Evolutionary conservation across 371 early-diverging fungal species (phyloP).

Genomic region (Choanephora cucurbitarum): DNA sequence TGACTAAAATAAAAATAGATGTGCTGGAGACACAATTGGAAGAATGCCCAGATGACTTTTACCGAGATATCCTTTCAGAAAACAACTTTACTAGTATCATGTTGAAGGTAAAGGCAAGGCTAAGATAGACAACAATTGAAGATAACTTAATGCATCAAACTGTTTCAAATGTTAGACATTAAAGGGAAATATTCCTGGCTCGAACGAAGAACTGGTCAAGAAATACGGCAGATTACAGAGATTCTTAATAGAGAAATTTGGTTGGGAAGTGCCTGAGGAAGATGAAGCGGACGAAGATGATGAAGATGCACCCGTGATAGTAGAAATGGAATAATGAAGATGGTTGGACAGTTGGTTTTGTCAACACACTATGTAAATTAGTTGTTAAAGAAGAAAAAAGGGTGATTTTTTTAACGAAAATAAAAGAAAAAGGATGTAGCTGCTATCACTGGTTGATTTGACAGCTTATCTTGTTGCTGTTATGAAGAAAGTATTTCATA

Average conservation of each 20-base stretch:
- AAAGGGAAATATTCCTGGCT: constrained; percentile 35
- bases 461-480: no score
- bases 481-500: no score
- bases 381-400: no score
- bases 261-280: constrained; percentile 49
- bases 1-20: constrained; percentile 30
- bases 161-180: constrained; percentile 23
- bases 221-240: constrained; percentile 37
- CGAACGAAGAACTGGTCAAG: constrained; percentile 23
- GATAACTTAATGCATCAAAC: not conserved
- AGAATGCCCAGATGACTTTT: constrained; percentile 85
- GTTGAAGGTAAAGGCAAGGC: constrained; percentile 62
- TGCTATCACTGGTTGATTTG: no score
- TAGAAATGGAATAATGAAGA: constrained; percentile 16
- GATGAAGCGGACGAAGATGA: constrained; percentile 62
- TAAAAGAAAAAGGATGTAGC: no score
- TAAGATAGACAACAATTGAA: no score
- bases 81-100: constrained; percentile 68
- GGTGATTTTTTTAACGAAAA: no score
- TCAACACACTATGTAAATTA: no score
- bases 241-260: constrained; percentile 48
- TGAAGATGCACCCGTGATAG: constrained; percentile 69
- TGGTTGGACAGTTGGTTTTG: not conserved
- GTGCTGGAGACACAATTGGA: constrained; percentile 64
- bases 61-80: constrained; percentile 69